A percentile compares a stretch with the other conserved stretches of the same genome.
Conservation (phyloP, 2,329 filamentous ascomycete species). For the Aspergillus floridensis region DNA sequence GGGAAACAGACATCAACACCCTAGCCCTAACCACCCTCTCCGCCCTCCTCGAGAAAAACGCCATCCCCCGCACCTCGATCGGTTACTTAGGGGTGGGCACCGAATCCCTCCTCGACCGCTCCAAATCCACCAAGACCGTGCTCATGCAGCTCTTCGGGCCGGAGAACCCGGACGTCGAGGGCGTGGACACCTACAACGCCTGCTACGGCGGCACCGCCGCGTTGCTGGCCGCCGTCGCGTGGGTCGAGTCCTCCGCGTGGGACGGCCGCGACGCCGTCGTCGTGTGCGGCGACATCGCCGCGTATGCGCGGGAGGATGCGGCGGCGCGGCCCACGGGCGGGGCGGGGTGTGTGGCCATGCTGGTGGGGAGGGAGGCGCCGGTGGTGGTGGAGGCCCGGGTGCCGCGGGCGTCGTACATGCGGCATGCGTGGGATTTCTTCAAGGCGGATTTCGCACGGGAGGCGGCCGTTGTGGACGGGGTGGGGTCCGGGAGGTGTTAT, state of each 20-base stretch:
- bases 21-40: constrained; percentile 74
- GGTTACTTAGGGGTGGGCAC: constrained; percentile 82
- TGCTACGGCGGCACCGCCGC: constrained; percentile 87
- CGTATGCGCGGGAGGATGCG: constrained; percentile 70
- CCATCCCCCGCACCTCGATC: constrained; percentile 72
- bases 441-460: constrained; percentile 85
- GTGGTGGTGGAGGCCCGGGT: constrained; percentile 75
- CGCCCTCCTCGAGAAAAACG: constrained; percentile 77
- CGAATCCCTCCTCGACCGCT: constrained; percentile 84
- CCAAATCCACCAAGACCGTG: constrained; percentile 85
- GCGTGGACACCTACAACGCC: constrained; percentile 78
- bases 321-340: constrained; percentile 77
- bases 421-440: constrained; percentile 86
- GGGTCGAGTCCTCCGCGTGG: constrained; percentile 84
- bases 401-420: constrained; percentile 70
- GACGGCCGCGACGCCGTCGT: constrained; percentile 79
- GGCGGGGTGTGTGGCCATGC: constrained; percentile 73
- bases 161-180: constrained; percentile 79
- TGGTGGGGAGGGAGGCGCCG: constrained; percentile 74
- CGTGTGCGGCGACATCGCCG: constrained; percentile 76
- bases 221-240: constrained; percentile 78
- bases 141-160: constrained; percentile 78
- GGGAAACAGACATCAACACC: constrained; percentile 77
- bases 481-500: constrained; percentile 80
- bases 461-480: constrained; percentile 80